Percentiles rank a stretch among this genome's conserved stretches.
phyloP scores from a whole-genome alignment of 176 grass and related monocot genomes.

The sorghum (Sorghum bicolor) region Sorghum_bicolor_NCBIv3 NC_012870.2:61045001-61045500 shows the following conservation, averaged over 20 bases:
- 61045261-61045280: neutral
- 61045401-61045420: neutral
- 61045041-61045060: neutral
- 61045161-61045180: neutral
- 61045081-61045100: neutral
- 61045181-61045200: neutral
- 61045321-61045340: neutral
- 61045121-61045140: neutral
- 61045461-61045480: neutral
- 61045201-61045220: neutral
- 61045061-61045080: neutral
- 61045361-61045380: neutral
- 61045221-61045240: neutral
- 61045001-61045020: neutral
- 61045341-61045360: neutral
- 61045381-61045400: neutral
- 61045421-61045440: neutral
- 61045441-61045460: neutral
- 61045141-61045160: slow-evolving; percentile 6
- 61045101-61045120: neutral
- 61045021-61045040: neutral
- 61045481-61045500: neutral
- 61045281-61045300: neutral
- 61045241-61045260: neutral
- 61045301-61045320: neutral